Evolutionary conservation across 805 yeast genomes (phyloP).

Genomic region (Candida alai): DNA sequence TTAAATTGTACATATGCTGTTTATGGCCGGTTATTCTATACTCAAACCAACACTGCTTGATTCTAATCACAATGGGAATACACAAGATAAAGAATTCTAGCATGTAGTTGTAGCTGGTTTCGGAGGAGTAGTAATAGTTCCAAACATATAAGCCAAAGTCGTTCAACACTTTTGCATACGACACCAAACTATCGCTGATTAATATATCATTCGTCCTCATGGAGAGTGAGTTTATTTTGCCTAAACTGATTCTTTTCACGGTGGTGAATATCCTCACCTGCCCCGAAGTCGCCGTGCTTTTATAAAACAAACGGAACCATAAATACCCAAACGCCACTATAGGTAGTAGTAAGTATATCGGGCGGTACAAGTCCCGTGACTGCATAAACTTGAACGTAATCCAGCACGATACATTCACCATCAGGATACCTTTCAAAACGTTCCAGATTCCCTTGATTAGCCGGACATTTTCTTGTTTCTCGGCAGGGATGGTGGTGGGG

Average conservation of each 20-base stretch:
- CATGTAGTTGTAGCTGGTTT: conserved; percentile 23
- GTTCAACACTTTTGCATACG: conserved; percentile 71
- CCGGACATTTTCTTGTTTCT: conserved; percentile 24
- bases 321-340: conserved; percentile 9
- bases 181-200: conserved; percentile 78
- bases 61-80: conserved; percentile 71
- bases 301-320: conserved; percentile 10
- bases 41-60: conserved; percentile 79
- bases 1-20: conserved; percentile 63
- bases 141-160: conserved; percentile 63
- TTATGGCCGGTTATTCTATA: conserved; percentile 46
- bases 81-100: conserved; percentile 31
- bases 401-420: conserved; percentile 21
- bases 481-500: conserved; percentile 28
- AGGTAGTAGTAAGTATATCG: conserved; percentile 9
- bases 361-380: conserved; percentile 10
- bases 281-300: conserved; percentile 15
- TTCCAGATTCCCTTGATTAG: conserved; percentile 33
- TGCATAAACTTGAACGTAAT: conserved; percentile 19
- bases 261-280: conserved; percentile 45
- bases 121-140: conserved; percentile 33
- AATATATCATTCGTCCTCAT: conserved; percentile 76
- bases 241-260: conserved; percentile 49
- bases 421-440: conserved; percentile 25
- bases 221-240: conserved; percentile 53